Percentiles rank a stretch among this genome's conserved stretches.
Conservation (phyloP, 1,284 basidiomycete genomes). For the Ganoderma sinense region DNA sequence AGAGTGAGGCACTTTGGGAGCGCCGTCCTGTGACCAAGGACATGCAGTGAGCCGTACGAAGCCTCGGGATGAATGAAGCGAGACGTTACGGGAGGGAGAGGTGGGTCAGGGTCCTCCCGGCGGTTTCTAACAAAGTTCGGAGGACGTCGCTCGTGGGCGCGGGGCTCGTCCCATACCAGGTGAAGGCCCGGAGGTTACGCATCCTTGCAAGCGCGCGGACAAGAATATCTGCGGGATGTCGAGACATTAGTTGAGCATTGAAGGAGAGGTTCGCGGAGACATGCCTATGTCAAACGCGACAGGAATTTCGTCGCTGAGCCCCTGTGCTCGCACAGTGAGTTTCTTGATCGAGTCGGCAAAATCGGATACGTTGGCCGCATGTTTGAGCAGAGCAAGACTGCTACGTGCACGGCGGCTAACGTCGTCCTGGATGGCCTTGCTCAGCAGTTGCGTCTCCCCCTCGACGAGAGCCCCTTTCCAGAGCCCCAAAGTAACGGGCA, state of each 20-base stretch:
- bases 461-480: not conserved
- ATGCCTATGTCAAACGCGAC: not conserved
- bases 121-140: not conserved
- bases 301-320: not conserved
- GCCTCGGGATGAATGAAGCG: not conserved
- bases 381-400: not conserved
- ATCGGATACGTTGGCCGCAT: not conserved
- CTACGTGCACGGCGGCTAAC: slow-evolving; percentile 1
- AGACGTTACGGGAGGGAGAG: slow-evolving; percentile 4
- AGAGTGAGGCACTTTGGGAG: not conserved
- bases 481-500: not conserved
- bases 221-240: not conserved
- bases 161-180: slow-evolving; percentile 2
- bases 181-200: slow-evolving; percentile 7
- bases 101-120: slow-evolving; percentile 1
- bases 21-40: not conserved
- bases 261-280: not conserved
- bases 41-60: not conserved
- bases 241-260: not conserved
- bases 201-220: slow-evolving; percentile 1
- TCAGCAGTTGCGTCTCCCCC: not conserved
- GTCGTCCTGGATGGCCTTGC: not conserved
- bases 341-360: slow-evolving; percentile 3
- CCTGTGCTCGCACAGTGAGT: not conserved
- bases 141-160: not conserved